phyloP scores from a whole-genome alignment of 2,329 filamentous ascomycete genomes.

The Aspergillus amoenus region DNA sequence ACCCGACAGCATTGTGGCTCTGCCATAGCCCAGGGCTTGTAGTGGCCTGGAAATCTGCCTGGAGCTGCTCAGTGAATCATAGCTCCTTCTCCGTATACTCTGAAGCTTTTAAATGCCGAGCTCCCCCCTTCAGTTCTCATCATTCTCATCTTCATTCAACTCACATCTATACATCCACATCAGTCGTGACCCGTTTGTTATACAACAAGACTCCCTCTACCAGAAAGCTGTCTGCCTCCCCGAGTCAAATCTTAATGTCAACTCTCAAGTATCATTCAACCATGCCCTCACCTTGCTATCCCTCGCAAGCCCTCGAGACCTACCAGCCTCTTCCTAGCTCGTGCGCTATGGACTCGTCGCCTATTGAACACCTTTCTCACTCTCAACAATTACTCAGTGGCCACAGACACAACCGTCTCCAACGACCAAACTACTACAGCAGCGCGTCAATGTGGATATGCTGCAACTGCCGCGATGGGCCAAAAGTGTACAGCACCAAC shows the following conservation, averaged over 20 bases:
- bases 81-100: too few species aligned
- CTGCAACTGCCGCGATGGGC: conserved; percentile 40
- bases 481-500: conserved; percentile 37
- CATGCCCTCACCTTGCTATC: neutral
- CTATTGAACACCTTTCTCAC: neutral
- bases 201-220: neutral
- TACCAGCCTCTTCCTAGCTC: conserved; percentile 2
- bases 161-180: neutral
- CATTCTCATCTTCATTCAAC: neutral
- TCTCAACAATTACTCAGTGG: neutral
- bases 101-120: neutral
- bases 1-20: conserved; percentile 3
- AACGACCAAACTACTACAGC: conserved; percentile 6
- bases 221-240: neutral
- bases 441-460: conserved; percentile 36
- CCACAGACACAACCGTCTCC: neutral
- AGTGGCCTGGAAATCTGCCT: conserved; percentile 1
- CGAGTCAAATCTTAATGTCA: neutral
- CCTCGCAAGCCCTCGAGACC: neutral
- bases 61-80: neutral
- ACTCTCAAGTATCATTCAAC: neutral
- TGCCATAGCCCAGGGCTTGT: neutral
- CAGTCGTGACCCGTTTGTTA: neutral
- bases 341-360: neutral
- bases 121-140: neutral